A percentile compares a stretch with the other conserved stretches of the same genome.
phyloP scores from a whole-genome alignment of 2,329 filamentous ascomycete species.

The Epicoccum sorghinum region DNA sequence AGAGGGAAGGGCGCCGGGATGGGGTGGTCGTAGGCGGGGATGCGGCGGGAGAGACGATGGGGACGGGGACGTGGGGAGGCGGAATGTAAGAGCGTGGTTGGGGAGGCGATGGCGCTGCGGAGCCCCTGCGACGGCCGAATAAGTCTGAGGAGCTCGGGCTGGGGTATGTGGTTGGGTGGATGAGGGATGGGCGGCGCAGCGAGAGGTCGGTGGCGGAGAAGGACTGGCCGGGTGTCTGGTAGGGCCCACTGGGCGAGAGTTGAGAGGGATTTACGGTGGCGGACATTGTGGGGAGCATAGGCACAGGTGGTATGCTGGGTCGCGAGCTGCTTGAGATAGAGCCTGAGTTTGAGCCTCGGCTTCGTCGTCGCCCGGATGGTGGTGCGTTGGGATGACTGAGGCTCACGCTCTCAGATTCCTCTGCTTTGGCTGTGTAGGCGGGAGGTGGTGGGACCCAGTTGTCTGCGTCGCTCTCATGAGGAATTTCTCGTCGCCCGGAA shows the following conservation, averaged over 20 bases:
- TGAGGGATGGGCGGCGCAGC: conserved; percentile 34
- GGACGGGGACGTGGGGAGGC: conserved; percentile 2
- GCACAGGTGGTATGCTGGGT: conserved; percentile 9
- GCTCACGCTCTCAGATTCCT: conserved; percentile 47
- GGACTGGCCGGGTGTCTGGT: conserved; percentile 28
- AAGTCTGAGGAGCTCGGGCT: conserved; percentile 30
- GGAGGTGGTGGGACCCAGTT: conserved; percentile 88
- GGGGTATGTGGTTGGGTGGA: conserved; percentile 45
- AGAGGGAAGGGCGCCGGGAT: conserved; percentile 20
- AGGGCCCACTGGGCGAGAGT: conserved; percentile 22
- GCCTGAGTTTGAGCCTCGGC: conserved; percentile 12
- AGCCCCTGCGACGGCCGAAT: conserved; percentile 31
- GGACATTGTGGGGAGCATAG: conserved; percentile 32
- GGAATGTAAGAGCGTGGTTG: neutral
- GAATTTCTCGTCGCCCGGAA: conserved; percentile 65
- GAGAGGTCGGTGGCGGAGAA: conserved; percentile 36
- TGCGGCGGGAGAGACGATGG: conserved; percentile 5
- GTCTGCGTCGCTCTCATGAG: conserved; percentile 85
- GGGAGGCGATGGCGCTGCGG: conserved; percentile 24
- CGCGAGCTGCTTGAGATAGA: conserved; percentile 7
- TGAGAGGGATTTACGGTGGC: conserved; percentile 29
- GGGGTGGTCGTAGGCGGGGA: neutral
- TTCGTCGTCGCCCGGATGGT: conserved; percentile 22
- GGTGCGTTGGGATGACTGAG: conserved; percentile 43
- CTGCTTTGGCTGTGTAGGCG: conserved; percentile 72